These are phyloP conservation scores for Wickerhamiella siamensis DNA, from an alignment of 805 yeast genomes.

Conservation along the genomic window DNA sequence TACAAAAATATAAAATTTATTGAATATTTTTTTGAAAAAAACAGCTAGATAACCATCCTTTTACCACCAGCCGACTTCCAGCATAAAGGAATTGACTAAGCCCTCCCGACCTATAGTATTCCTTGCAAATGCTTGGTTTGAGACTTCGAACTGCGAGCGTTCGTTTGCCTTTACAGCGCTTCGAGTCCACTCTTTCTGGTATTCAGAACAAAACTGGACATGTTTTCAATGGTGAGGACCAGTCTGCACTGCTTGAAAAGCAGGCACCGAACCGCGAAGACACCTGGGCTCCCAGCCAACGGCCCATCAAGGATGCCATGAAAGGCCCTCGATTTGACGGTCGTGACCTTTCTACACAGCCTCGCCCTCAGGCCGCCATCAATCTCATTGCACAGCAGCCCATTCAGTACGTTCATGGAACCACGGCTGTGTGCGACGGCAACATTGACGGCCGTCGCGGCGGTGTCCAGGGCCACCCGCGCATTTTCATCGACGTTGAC, in stretches of 20 bases:
- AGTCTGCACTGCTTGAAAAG: conserved; percentile 18
- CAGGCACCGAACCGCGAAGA: conserved; percentile 67
- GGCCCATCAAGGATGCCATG: conserved; percentile 41
- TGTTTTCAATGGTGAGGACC: conserved; percentile 15
- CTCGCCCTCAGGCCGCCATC: conserved; percentile 71
- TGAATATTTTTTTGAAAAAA: no score
- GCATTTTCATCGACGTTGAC: conserved; percentile 66
- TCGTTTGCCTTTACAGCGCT: conserved; percentile 5
- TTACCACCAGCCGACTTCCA: no score
- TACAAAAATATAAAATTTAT: no score
- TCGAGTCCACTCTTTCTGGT: conserved; percentile 13
- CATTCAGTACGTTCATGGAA: conserved; percentile 42
- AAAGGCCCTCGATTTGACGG: conserved; percentile 58
- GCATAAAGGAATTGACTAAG: background rate
- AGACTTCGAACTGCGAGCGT: background rate
- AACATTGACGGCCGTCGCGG: conserved; percentile 32
- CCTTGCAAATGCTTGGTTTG: background rate
- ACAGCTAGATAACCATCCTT: no score
- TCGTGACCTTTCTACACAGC: conserved; percentile 51
- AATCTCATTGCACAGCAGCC: conserved; percentile 69
- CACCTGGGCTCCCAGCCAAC: conserved; percentile 63
- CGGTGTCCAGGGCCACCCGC: conserved; percentile 69
- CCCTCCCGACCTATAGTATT: background rate
- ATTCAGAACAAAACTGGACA: conserved; percentile 8
- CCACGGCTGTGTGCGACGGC: conserved; percentile 74